Percentiles rank a stretch among this genome's conserved stretches.
These are phyloP conservation scores for Pseudocercospora vitis DNA, from an alignment of 2,329 filamentous ascomycete genomes.

Conservation along the genomic window DNA sequence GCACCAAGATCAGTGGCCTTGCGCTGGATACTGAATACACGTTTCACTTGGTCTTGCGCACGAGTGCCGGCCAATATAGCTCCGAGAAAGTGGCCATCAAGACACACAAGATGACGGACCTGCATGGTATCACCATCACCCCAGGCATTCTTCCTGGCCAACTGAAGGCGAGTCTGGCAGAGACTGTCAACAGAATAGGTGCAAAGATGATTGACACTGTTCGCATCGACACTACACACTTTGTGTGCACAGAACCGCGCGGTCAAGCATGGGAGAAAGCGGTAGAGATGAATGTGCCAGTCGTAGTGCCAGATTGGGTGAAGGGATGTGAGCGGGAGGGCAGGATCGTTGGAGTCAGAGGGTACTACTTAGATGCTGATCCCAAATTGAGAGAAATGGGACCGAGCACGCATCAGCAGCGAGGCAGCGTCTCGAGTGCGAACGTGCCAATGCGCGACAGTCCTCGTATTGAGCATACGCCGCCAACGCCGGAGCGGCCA, in stretches of 20 bases:
- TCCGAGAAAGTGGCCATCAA: constrained; percentile 82
- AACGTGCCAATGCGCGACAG: constrained; percentile 39
- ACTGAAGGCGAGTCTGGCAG: constrained; percentile 69
- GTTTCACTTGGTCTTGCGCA: constrained; percentile 89
- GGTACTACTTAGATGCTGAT: constrained; percentile 92
- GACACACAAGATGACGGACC: constrained; percentile 98
- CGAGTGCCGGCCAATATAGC: constrained; percentile 80
- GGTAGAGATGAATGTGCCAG: constrained; percentile 94
- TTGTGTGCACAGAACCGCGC: constrained; percentile 91
- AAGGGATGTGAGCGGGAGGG: constrained; percentile 94
- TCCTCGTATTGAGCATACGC: constrained; percentile 52
- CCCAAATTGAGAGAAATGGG: constrained; percentile 59
- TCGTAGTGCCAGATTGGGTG: constrained; percentile 95
- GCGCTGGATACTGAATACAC: constrained; percentile 96
- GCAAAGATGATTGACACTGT: constrained; percentile 88
- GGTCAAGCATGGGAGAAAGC: constrained; percentile 94
- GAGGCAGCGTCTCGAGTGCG: constrained; percentile 30
- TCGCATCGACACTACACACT: constrained; percentile 96
- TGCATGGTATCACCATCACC: constrained; percentile 92
- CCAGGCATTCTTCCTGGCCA: constrained; percentile 77
- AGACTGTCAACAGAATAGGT: constrained; percentile 82
- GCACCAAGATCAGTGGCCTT: constrained; percentile 93
- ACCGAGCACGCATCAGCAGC: constrained; percentile 38
- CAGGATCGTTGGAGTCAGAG: constrained; percentile 87
- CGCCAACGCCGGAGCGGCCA: constrained; percentile 51